Evolutionary conservation across 495 filamentous ascomycete genomes (phyloP).

Genomic region (Clohesyomyces aquaticus): DNA sequence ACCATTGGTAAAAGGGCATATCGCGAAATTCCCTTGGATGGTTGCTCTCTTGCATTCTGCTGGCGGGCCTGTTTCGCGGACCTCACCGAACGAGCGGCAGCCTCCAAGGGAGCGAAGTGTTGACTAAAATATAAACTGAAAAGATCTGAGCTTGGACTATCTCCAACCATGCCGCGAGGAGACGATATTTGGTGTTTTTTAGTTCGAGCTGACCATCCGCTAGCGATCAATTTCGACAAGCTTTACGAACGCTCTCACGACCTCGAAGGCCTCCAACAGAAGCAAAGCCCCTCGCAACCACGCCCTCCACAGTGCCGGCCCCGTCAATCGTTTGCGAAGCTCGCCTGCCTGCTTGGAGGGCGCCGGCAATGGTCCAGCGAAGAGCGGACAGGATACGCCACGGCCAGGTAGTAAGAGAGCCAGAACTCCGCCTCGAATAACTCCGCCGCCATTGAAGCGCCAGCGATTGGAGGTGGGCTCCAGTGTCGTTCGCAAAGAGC

Average conservation of each 20-base stretch:
- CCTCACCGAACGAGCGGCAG: background rate
- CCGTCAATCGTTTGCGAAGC: no score
- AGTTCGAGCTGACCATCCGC: no score
- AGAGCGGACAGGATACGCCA: background rate
- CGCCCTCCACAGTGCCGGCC: no score
- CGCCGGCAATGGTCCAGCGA: background rate
- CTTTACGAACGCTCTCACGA: no score
- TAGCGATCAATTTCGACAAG: no score
- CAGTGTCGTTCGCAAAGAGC: no score
- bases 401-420: background rate
- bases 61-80: background rate
- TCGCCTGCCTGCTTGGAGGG: no score
- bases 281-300: no score
- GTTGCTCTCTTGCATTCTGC: background rate
- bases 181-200: no score
- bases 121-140: conserved; percentile 31
- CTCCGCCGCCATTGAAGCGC: conserved; percentile 9
- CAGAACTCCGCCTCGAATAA: conserved; percentile 1
- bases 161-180: no score
- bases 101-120: conserved; percentile 25
- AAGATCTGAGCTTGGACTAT: conserved; percentile 30
- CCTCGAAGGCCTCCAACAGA: no score
- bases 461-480: background rate
- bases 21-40: conserved; percentile 19
- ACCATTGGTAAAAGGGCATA: conserved; percentile 39